Evolutionary conservation across 2,329 filamentous ascomycete species (phyloP), one percentile per base, ranked within the genome.

Genomic region (Clarireedia paspali): DNA sequence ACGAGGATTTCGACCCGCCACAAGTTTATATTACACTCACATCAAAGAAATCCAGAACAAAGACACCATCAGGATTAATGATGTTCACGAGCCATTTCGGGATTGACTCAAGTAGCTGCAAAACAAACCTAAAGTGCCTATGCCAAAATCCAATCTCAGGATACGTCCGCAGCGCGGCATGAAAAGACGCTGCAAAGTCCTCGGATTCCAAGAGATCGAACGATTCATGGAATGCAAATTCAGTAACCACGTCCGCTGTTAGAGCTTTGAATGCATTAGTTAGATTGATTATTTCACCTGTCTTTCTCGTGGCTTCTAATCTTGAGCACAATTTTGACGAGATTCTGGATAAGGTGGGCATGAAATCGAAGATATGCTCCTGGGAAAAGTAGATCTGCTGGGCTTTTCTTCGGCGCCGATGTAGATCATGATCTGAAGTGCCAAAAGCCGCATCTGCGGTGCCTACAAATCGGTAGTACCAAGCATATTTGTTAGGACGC

Each of bases 171-270:
- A 54, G 17, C 1, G 46, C 55, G 9, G 27, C 50, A 9, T 60
- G 53, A 45, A 59, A 59, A 3, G 45, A 46, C 5, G 56, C 59
- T 2, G 50, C 48, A 47, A 62, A 62, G 27, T 60, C 57, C 2
- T 51, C 54, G 15, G 39, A 20, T 51, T 55, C 57, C 6, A 62
- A 50, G 6, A 59, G 40, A 47, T 52, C 38, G 39, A 57, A 59
- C 23, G 47, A 54, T 26, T 57, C 56, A 24, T 57, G 46, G 30
- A 60, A 59, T 4, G 48, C 51, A 46, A 57, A 62, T 23, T 56
- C 49, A 6, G 60, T 60, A 3, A 59, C 57, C 10, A 62, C 57
- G 55, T 62, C 60, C 14, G 52, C 58, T 39, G 60, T 57, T 12
- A 62, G 42, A 6, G 52, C 49, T 27, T 50, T 27, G 24, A 57